A percentile compares a stretch with the other conserved stretches of the same genome.
Conservation (phyloP, 2,329 filamentous ascomycete genomes). For the Claviceps humidiphila region DNA sequence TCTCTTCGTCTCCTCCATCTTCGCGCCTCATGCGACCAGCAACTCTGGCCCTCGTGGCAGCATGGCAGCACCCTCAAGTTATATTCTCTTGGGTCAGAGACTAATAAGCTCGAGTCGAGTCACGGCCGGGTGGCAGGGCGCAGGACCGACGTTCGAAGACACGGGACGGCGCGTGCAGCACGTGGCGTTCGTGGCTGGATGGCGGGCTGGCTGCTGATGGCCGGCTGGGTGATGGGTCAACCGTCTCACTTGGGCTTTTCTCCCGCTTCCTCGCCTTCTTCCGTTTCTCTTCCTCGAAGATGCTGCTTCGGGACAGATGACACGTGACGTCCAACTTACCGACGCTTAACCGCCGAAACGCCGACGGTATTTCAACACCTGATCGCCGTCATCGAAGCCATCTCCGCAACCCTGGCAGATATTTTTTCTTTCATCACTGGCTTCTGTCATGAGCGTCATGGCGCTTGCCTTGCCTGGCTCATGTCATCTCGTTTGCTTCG, state of each 20-base stretch:
- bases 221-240: not conserved
- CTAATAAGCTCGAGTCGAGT: not conserved
- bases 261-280: not conserved
- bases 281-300: not conserved
- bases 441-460: not conserved
- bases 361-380: not conserved
- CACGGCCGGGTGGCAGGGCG: not conserved
- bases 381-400: not conserved
- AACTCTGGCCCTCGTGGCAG: not conserved
- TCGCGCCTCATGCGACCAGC: not conserved
- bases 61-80: not conserved
- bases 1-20: not conserved
- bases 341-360: not conserved
- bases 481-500: not conserved
- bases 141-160: not conserved
- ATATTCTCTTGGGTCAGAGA: not conserved
- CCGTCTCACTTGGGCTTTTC: not conserved
- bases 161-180: conserved; percentile 4
- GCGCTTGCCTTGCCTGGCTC: not conserved
- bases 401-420: not conserved
- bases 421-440: too few species aligned
- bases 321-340: not conserved
- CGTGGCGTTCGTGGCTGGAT: not conserved
- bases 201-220: not conserved
- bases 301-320: not conserved